Evolutionary conservation across 1,284 basidiomycete genomes (phyloP).

Genomic region (Naganishia liquefaciens): DNA sequence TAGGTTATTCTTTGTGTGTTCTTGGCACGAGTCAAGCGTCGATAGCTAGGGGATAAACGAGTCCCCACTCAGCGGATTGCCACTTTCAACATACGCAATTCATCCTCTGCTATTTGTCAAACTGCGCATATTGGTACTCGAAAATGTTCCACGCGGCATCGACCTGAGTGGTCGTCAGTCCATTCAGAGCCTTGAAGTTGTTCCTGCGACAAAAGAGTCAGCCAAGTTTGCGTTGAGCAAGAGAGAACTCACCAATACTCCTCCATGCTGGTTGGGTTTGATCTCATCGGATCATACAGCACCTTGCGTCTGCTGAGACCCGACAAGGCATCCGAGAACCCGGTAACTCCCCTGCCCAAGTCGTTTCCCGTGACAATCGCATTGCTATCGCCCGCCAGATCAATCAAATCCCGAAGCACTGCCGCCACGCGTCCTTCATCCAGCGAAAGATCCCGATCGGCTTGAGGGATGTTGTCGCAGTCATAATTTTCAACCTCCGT

Average conservation of each 20-base stretch:
- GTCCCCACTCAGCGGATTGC: too few relatives aligned
- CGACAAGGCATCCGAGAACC: constrained; percentile 5
- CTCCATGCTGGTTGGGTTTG: constrained; percentile 28
- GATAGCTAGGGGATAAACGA: too few relatives aligned
- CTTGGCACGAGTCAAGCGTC: too few relatives aligned
- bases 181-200: constrained; percentile 15
- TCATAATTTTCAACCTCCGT: constrained; percentile 7
- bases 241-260: constrained; percentile 13
- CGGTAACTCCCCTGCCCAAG: background rate
- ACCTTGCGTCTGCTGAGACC: background rate
- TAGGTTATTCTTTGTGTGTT: too few relatives aligned
- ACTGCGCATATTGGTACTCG: constrained; percentile 24
- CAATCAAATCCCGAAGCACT: constrained; percentile 20
- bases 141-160: constrained; percentile 10
- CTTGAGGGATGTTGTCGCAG: background rate
- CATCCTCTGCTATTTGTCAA: background rate
- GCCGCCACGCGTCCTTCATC: constrained; percentile 26
- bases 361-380: background rate
- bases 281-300: constrained; percentile 20
- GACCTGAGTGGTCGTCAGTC: constrained; percentile 4
- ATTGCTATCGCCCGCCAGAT: constrained; percentile 13
- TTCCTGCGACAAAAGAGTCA: constrained; percentile 5
- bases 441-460: constrained; percentile 9
- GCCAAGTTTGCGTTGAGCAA: background rate
- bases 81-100: too few relatives aligned